Conservation (phyloP, 2,329 filamentous ascomycete species). For the Penicillium sp. region DNA sequence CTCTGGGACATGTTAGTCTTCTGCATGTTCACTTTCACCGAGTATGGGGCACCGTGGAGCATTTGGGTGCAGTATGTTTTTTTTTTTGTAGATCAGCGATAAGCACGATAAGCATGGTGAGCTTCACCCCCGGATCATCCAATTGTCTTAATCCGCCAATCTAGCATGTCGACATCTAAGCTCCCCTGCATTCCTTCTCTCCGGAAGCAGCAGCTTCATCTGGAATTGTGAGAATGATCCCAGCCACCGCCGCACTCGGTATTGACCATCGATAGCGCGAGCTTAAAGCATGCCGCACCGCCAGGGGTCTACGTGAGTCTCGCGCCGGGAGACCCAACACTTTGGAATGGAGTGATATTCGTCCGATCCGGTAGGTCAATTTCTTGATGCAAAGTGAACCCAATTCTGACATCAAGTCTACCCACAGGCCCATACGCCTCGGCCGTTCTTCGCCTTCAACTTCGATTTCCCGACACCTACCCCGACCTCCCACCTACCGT, state of each 20-base stretch:
- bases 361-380: slow-evolving; percentile 71
- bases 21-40: too few relatives aligned
- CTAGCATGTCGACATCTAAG: slow-evolving; percentile 36
- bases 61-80: background rate
- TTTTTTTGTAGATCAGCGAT: slow-evolving; percentile 6
- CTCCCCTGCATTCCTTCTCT: slow-evolving; percentile 53
- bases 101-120: slow-evolving; percentile 9
- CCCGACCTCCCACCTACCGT: slow-evolving; percentile 78
- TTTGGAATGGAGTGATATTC: slow-evolving; percentile 92
- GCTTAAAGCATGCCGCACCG: slow-evolving; percentile 78
- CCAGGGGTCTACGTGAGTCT: slow-evolving; percentile 85
- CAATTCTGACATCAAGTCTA: slow-evolving; percentile 3
- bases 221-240: slow-evolving; percentile 71
- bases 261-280: slow-evolving; percentile 58
- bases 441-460: slow-evolving; percentile 84
- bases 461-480: slow-evolving; percentile 81
- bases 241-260: background rate
- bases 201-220: slow-evolving; percentile 72
- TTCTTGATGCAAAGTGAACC: background rate
- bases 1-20: too few relatives aligned
- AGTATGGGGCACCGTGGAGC: too few relatives aligned
- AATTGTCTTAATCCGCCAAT: background rate
- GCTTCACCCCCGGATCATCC: background rate
- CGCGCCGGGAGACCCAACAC: slow-evolving; percentile 73
- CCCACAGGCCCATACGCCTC: slow-evolving; percentile 81